Evolutionary conservation across 169 alveolate genomes (phyloP).

Genomic region (Toxoplasma gondii): DNA sequence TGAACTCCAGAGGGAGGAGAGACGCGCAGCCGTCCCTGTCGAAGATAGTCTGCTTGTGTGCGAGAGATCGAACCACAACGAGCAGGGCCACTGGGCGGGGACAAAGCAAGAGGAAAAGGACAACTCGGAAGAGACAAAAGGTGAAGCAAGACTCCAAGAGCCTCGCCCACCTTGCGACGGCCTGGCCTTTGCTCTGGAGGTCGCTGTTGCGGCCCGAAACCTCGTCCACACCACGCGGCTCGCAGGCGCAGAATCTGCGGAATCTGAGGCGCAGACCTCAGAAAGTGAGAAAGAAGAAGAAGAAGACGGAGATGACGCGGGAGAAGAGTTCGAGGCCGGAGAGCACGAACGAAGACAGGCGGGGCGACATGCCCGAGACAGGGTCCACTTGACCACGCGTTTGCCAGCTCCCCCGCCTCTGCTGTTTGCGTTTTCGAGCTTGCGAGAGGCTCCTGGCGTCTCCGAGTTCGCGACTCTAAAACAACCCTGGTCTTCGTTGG

Average conservation of each 20-base stretch:
- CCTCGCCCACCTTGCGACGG: not conserved
- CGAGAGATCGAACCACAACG: too few species aligned
- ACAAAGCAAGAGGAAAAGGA: not conserved
- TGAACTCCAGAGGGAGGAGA: too few species aligned
- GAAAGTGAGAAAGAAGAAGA: not conserved
- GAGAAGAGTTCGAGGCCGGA: not conserved
- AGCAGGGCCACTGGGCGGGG: too few species aligned
- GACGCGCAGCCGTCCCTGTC: too few species aligned
- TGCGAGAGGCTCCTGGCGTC: not conserved
- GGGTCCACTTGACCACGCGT: not conserved
- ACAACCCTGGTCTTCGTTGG: not conserved
- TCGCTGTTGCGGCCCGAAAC: not conserved
- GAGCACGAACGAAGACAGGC: not conserved
- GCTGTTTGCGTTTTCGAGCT: conserved; percentile 23
- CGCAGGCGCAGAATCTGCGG: not conserved
- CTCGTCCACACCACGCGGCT: not conserved
- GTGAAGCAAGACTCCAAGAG: not conserved
- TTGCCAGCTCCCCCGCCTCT: conserved; percentile 17
- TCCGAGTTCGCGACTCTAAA: not conserved
- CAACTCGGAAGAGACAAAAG: not conserved
- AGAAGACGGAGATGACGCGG: not conserved
- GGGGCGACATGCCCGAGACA: not conserved
- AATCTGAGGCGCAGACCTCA: not conserved
- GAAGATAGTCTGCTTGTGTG: too few species aligned
- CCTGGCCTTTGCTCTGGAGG: not conserved